phyloP scores from a whole-genome alignment of 1,139 yeast species.

The Debaryomyces robertsiae region DNA sequence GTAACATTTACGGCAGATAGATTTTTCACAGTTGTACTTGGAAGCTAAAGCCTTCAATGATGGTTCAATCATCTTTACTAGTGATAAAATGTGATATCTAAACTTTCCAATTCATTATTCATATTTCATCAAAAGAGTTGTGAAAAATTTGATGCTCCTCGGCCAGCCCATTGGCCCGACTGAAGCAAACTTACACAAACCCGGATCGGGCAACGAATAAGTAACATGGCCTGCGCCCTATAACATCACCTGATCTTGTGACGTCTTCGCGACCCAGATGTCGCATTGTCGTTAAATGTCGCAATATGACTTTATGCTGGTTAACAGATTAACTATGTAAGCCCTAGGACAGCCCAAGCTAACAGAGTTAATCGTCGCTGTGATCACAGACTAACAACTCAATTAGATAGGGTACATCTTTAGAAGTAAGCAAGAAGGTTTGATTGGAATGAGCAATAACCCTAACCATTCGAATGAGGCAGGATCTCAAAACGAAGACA shows the following conservation, averaged over 20 bases:
- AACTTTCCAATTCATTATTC: slow-evolving; percentile 3
- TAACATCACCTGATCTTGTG: not conserved
- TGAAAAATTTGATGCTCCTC: slow-evolving; percentile 8
- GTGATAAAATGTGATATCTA: slow-evolving; percentile 10
- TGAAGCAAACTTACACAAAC: slow-evolving; percentile 9
- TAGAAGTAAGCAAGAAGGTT: no score
- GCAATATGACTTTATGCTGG: not conserved
- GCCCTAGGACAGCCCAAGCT: no score
- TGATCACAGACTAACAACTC: no score
- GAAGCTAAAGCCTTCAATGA: slow-evolving; percentile 98
- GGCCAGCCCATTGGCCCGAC: not conserved
- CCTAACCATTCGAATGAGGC: not conserved
- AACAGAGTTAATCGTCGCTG: no score
- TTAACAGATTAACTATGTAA: not conserved
- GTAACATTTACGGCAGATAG: slow-evolving; percentile 99
- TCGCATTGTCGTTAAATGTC: not conserved
- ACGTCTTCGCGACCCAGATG: not conserved
- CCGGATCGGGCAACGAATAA: no score
- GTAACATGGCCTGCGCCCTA: no score
- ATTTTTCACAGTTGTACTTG: slow-evolving; percentile 99
- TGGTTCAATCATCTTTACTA: slow-evolving; percentile 84
- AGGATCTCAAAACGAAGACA: not conserved
- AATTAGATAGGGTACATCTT: no score
- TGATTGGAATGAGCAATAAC: not conserved
- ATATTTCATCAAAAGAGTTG: not conserved